Percentiles rank a stretch among this genome's conserved stretches.
Evolutionary conservation across 2,329 filamentous ascomycete species (phyloP).

Genomic region (Phaeomoniella chlamydospora): DNA sequence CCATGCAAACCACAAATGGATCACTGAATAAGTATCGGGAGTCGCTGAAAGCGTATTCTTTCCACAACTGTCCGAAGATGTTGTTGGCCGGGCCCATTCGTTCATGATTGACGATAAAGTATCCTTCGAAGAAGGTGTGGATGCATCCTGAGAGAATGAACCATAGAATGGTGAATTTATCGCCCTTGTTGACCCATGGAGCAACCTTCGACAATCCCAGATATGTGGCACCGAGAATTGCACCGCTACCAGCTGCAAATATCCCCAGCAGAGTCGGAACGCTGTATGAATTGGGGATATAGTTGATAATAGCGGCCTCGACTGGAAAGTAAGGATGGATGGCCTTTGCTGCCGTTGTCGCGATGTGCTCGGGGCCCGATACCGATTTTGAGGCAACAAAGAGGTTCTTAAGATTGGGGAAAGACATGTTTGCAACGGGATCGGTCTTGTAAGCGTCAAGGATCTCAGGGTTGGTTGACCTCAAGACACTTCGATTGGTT

Average conservation of each 20-base stretch:
- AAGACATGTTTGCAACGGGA: no score
- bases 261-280: conserved; percentile 43
- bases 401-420: no score
- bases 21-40: conserved; percentile 74
- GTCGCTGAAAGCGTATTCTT: conserved; percentile 79
- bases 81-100: conserved; percentile 53
- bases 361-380: no score
- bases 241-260: conserved; percentile 42
- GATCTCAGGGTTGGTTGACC: no score
- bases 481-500: no score
- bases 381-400: no score
- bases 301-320: conserved; percentile 45
- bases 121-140: conserved; percentile 75
- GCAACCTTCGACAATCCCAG: conserved; percentile 36
- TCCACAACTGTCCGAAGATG: conserved; percentile 77
- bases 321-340: conserved; percentile 59
- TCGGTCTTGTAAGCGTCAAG: no score
- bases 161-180: conserved; percentile 54
- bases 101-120: conserved; percentile 59
- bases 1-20: conserved; percentile 74
- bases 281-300: conserved; percentile 50
- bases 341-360: conserved; percentile 5
- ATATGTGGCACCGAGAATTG: conserved; percentile 44
- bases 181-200: conserved; percentile 36
- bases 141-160: conserved; percentile 57